Percentiles rank a stretch among this genome's conserved stretches.
Conservation (phyloP, 257 asterid species). For the Nicotiana knightiana region DNA sequence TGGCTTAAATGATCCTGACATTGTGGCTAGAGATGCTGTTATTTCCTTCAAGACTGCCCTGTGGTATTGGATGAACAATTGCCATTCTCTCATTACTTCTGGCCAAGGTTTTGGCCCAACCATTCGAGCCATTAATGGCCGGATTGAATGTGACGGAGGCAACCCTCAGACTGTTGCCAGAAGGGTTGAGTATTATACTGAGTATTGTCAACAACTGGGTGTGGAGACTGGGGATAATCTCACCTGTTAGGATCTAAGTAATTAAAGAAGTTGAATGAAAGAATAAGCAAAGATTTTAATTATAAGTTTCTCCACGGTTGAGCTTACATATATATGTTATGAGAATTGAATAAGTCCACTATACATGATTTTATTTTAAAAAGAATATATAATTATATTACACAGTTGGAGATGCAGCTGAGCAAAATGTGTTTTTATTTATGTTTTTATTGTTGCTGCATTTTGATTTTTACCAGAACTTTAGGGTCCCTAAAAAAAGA, state of each 20-base stretch:
- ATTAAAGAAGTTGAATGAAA: too few relatives aligned
- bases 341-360: too few relatives aligned
- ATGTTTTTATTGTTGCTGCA: too few relatives aligned
- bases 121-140: not conserved
- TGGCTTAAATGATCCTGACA: not conserved
- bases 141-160: not conserved
- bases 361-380: too few relatives aligned
- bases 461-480: too few relatives aligned
- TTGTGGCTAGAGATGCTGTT: not conserved
- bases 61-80: not conserved
- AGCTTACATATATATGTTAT: too few relatives aligned
- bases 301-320: too few relatives aligned
- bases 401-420: too few relatives aligned
- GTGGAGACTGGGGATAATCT: not conserved
- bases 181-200: not conserved
- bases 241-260: not conserved
- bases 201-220: not conserved
- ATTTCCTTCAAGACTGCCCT: not conserved
- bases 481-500: too few relatives aligned
- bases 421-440: too few relatives aligned
- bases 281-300: too few relatives aligned
- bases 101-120: conserved; percentile 2
- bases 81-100: not conserved
- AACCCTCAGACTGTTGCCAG: not conserved
- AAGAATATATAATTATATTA: too few relatives aligned